Conservation (phyloP, 805 yeast genomes). For the Dipodascus geniculatus region DNA sequence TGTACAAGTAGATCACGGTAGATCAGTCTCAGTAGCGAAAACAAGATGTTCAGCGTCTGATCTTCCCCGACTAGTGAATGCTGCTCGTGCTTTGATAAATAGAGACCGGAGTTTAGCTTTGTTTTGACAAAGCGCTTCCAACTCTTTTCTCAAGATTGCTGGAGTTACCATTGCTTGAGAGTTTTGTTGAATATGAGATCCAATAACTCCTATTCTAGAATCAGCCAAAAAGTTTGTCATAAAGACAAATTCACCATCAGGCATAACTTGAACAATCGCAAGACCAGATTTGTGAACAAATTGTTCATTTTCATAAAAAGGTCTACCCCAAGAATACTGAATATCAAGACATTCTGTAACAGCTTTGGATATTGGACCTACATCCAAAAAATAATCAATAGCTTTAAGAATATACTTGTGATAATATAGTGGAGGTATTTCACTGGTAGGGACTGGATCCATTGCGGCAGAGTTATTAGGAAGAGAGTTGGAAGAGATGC, state of each 20-base stretch:
- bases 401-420: constrained; percentile 61
- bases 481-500: not conserved
- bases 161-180: not conserved
- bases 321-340: constrained; percentile 83
- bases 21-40: not conserved
- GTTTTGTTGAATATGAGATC: not conserved
- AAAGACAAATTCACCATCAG: constrained; percentile 62
- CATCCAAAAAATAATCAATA: constrained; percentile 71
- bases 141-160: not conserved
- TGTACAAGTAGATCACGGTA: not conserved
- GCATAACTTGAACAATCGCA: constrained; percentile 76
- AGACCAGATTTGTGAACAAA: constrained; percentile 85
- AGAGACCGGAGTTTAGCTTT: not conserved
- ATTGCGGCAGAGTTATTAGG: constrained; percentile 1
- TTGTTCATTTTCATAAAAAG: constrained; percentile 71
- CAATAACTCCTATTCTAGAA: constrained; percentile 47
- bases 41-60: not conserved
- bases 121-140: not conserved
- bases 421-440: constrained; percentile 39
- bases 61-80: not conserved
- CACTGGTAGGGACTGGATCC: not conserved
- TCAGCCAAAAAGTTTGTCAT: constrained; percentile 84
- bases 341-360: constrained; percentile 39
- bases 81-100: not conserved
- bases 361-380: constrained; percentile 38